Base-by-base conservation (phyloP, 2,329 filamentous ascomycete species). In the Pleomassaria siparia region DNA sequence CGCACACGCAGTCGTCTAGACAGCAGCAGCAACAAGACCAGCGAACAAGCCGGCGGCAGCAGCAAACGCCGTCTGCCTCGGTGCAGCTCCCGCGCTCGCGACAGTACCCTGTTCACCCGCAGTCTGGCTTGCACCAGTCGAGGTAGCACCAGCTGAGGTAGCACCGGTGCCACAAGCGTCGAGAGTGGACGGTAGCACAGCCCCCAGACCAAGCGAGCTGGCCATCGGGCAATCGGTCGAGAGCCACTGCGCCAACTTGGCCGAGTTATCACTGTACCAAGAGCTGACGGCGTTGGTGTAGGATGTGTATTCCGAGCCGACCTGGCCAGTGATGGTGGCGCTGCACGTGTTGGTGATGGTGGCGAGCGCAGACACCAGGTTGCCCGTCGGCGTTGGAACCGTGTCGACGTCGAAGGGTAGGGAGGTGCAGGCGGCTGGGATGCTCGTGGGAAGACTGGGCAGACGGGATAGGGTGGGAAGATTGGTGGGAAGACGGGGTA, bases 221-320 rank as follows among this genome's bases (percentile, higher is more conserved):
- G 48, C 48, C 16, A 40, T 46, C 3, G 48, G 48, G 32, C 48
- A 50, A 2, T 21, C 44, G 6, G 32, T 46, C 20, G 12, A 20
- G 10, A 32, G 9, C 43, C 44, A 50, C 43, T 40, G 44, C 25
- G 30, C 24, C 18, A 50, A 6, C 12, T 43, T 25, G 5, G 32
- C 26, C 11, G 20, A 35, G 30, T 46, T 46, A 12, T 40, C 40
- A 2, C 35, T 37, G 9, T 25, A 39, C 39, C 40, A 50, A 2
- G 40, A 37, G 21, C 26, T 33, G 20, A 39, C n/a, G 4, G 32
- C 43, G 32, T 40, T 47, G 7, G 26, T 37, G 33, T 50, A 50
- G 25, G 43, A 46, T 15, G 20, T 43, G 40, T 43, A 46, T 30
- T 46, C 32, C 12, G 35, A 16, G 18, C 39, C 44, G 13, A 29